A percentile compares a stretch with the other conserved stretches of the same genome.
phyloP scores from a whole-genome alignment of 768 basidiomycete species.

The Amanita subjunquillea region DNA sequence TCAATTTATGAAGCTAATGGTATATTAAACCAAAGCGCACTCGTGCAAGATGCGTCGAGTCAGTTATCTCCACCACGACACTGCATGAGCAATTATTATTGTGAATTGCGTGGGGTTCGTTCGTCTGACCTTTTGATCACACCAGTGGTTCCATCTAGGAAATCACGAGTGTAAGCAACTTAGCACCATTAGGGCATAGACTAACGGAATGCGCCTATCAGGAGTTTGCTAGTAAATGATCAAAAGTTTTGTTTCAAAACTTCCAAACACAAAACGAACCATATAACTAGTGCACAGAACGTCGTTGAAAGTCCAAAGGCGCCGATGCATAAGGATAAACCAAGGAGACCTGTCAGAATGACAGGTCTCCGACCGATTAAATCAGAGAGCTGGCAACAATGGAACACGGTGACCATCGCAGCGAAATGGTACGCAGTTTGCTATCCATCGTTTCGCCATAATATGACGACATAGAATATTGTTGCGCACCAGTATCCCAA shows the following conservation, averaged over 20 bases:
- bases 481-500: slow-evolving; percentile 52
- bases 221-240: slow-evolving; percentile 35
- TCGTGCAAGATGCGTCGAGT: slow-evolving; percentile 40
- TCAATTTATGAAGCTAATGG: background rate
- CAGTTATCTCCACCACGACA: slow-evolving; percentile 46
- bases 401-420: slow-evolving; percentile 59
- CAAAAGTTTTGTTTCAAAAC: background rate
- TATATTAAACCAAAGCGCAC: slow-evolving; percentile 9
- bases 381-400: slow-evolving; percentile 70
- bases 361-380: slow-evolving; percentile 70
- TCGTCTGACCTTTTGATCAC: slow-evolving; percentile 42
- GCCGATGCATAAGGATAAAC: slow-evolving; percentile 58
- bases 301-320: slow-evolving; percentile 65
- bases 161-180: background rate
- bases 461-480: background rate
- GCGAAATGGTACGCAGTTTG: slow-evolving; percentile 73
- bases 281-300: slow-evolving; percentile 48
- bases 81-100: slow-evolving; percentile 12
- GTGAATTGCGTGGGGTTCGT: background rate
- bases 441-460: slow-evolving; percentile 20
- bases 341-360: slow-evolving; percentile 52
- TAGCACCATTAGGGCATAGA: background rate
- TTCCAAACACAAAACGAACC: background rate
- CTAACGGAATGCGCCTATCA: slow-evolving; percentile 64
- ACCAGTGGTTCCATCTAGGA: slow-evolving; percentile 46